A percentile compares a stretch with the other conserved stretches of the same genome.
phyloP scores from a whole-genome alignment of 1,284 basidiomycete genomes.

The Leccinum huronense region DNA sequence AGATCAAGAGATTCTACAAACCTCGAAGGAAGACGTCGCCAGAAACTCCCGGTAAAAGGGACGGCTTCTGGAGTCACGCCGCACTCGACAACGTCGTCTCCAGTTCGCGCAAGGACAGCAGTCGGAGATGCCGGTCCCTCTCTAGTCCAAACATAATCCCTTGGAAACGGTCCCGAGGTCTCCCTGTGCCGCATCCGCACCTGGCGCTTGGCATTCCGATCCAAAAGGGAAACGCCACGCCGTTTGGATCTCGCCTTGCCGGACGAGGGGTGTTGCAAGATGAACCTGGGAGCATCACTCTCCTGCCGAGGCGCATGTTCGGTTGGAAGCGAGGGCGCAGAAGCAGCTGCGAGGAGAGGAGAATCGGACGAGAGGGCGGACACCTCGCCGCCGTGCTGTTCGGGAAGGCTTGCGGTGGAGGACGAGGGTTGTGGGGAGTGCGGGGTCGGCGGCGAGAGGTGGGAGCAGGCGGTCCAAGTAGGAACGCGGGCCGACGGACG shows the following conservation, averaged over 20 bases:
- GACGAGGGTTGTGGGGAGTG: conserved; percentile 14
- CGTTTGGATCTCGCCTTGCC: conserved; percentile 13
- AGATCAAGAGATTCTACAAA: conserved; percentile 31
- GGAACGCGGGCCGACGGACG: conserved; percentile 25
- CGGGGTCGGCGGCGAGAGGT: conserved; percentile 16
- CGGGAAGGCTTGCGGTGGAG: conserved; percentile 22
- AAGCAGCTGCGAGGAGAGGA: conserved; percentile 25
- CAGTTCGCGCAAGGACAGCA: conserved; percentile 58
- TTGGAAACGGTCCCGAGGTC: conserved; percentile 23
- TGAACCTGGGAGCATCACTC: conserved; percentile 23
- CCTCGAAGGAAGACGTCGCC: conserved; percentile 63
- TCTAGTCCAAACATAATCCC: no score
- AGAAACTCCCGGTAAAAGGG: conserved; percentile 30
- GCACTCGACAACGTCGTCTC: conserved; percentile 50
- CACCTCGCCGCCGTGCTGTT: conserved; percentile 12
- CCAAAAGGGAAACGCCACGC: conserved; percentile 21
- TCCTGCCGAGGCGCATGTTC: conserved; percentile 10
- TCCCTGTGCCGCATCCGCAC: conserved; percentile 7
- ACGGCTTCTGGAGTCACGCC: conserved; percentile 48
- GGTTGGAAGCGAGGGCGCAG: conserved; percentile 16
- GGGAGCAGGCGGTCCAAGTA: conserved; percentile 25
- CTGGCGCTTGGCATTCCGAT: conserved; percentile 15
- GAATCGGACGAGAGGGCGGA: conserved; percentile 27
- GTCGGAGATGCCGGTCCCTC: conserved; percentile 49
- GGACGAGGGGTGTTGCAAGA: conserved; percentile 24